These are phyloP conservation scores for Entomortierella lignicola DNA, from an alignment of 192 early-diverging fungal genomes.

Conservation along the genomic window DNA sequence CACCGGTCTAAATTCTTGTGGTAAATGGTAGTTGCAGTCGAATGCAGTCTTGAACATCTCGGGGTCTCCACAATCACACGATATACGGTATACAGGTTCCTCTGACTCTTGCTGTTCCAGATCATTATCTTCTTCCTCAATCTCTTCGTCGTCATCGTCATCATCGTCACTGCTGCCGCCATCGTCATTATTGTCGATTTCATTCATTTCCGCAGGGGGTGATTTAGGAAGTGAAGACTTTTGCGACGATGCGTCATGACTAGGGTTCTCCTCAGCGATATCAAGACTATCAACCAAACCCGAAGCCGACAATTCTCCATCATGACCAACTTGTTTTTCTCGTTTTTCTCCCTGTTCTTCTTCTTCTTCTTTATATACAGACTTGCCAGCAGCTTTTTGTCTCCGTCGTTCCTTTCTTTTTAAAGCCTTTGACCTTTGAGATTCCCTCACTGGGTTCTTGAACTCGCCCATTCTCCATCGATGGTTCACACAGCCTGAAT, in stretches of 20 bases:
- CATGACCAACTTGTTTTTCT: no score
- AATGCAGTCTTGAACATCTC: constrained; percentile 24
- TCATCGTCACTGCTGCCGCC: background rate
- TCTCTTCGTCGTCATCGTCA: background rate
- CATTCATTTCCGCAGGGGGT: background rate
- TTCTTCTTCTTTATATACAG: background rate
- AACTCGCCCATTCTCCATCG: constrained; percentile 30
- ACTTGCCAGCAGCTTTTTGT: background rate
- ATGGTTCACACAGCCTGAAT: constrained; percentile 24
- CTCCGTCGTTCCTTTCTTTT: background rate
- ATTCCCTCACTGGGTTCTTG: background rate
- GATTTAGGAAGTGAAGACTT: background rate
- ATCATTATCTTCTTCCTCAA: background rate
- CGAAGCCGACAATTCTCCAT: background rate
- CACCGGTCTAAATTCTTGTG: constrained; percentile 31
- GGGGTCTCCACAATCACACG: constrained; percentile 42
- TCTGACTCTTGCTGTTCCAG: background rate
- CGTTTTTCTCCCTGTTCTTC: background rate
- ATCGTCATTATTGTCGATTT: background rate
- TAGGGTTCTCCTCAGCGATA: background rate
- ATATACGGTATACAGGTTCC: background rate
- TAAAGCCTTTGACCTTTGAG: background rate
- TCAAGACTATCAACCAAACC: background rate
- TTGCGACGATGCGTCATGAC: background rate
- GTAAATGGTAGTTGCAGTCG: constrained; percentile 42